These are phyloP conservation scores for Pyrenochaeta sp. DNA, from an alignment of 2,329 filamentous ascomycete species.

Conservation along the genomic window DNA sequence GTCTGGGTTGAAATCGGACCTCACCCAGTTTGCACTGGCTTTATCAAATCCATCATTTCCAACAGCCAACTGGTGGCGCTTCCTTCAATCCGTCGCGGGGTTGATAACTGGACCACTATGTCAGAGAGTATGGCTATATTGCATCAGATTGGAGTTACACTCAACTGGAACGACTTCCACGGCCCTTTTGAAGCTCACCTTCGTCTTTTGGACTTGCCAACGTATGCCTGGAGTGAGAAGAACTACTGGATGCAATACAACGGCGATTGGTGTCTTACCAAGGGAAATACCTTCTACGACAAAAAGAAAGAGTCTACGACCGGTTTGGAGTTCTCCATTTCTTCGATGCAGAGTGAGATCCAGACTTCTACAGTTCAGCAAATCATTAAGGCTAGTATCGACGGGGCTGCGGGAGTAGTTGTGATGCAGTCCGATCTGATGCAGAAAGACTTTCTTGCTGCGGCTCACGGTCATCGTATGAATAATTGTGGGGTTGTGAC, in stretches of 20 bases:
- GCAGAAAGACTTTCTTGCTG: constrained; percentile 14
- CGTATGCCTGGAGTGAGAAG: constrained; percentile 47
- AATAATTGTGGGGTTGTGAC: constrained; percentile 34
- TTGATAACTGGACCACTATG: constrained; percentile 26
- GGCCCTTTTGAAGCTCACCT: constrained; percentile 57
- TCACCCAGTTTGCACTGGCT: constrained; percentile 56
- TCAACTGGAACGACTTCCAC: constrained; percentile 71
- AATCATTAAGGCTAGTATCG: constrained; percentile 3
- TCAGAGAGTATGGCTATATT: neutral
- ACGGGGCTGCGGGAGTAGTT: neutral
- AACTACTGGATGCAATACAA: constrained; percentile 49
- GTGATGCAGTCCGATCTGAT: constrained; percentile 17
- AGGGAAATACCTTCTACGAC: constrained; percentile 19
- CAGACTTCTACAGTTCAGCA: constrained; percentile 11
- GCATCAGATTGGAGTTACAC: constrained; percentile 56
- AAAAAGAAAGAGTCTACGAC: neutral
- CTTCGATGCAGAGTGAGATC: neutral
- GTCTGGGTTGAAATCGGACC: constrained; percentile 59
- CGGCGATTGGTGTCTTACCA: constrained; percentile 37
- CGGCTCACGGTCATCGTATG: constrained; percentile 22
- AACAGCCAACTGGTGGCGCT: neutral
- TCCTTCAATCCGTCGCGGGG: constrained; percentile 8
- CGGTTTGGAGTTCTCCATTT: neutral
- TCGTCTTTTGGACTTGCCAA: constrained; percentile 62
- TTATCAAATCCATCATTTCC: constrained; percentile 32